Percentiles rank a stretch among this genome's conserved stretches.
Conservation (phyloP, 345 rosid species). For the Cardamine occulta region DNA sequence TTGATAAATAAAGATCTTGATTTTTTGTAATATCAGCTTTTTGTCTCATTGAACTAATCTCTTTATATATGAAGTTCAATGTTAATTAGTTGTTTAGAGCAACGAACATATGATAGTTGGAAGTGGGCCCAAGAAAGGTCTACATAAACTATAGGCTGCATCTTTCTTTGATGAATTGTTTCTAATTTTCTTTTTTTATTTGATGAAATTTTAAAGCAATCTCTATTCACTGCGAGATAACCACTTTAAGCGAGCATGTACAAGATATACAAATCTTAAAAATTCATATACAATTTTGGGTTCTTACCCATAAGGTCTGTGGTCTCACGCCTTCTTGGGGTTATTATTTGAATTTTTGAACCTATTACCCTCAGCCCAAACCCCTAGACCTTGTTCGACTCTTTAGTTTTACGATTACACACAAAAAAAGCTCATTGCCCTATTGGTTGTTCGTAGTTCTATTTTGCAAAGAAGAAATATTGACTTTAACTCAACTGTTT, state of each 20-base stretch:
- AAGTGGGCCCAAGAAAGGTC: constrained; percentile 47
- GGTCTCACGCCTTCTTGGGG: constrained; percentile 73
- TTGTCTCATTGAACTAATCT: constrained; percentile 47
- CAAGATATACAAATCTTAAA: constrained; percentile 52
- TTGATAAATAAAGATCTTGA: constrained; percentile 45
- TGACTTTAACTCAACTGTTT: constrained; percentile 23
- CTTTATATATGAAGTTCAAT: constrained; percentile 18
- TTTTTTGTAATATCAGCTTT: constrained; percentile 45
- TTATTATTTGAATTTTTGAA: constrained; percentile 50
- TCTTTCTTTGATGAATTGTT: constrained; percentile 33
- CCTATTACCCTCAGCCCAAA: constrained; percentile 39
- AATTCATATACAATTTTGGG: constrained; percentile 35
- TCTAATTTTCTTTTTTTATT: constrained; percentile 14
- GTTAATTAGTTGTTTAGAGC: constrained; percentile 31
- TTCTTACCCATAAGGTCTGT: constrained; percentile 58
- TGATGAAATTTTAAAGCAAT: constrained; percentile 34
- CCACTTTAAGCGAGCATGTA: constrained; percentile 67
- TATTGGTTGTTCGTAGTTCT: constrained; percentile 20
- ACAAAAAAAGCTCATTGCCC: not conserved
- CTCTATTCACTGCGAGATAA: constrained; percentile 45
- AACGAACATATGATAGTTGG: constrained; percentile 46
- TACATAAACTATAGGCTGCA: constrained; percentile 43
- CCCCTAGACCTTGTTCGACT: constrained; percentile 46
- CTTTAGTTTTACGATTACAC: constrained; percentile 38
- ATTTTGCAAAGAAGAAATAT: constrained; percentile 20